phyloP scores from a whole-genome alignment of 164 flowering plant genomes.

The Vitis amurensis region DNA sequence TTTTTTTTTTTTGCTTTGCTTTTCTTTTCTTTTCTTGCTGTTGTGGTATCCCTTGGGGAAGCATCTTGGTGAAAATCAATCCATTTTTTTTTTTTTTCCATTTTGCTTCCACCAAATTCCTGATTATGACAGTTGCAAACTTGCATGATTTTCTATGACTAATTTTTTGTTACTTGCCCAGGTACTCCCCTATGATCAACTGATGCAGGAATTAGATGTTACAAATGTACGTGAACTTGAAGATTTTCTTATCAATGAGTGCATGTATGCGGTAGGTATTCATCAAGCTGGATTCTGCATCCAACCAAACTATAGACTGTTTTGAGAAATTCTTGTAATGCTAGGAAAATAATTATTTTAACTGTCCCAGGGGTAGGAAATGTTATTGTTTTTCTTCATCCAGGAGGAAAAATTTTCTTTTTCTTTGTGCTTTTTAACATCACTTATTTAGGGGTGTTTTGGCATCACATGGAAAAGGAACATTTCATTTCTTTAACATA shows the following conservation, averaged over 20 bases:
- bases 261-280: slow-evolving; percentile 94
- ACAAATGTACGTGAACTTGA: slow-evolving; percentile 95
- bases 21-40: background rate
- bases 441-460: too few species aligned
- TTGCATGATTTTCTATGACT: background rate
- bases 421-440: too few species aligned
- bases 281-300: background rate
- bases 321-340: background rate
- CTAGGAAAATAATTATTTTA: background rate
- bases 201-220: slow-evolving; percentile 89
- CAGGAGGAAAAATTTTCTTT: background rate
- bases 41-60: background rate
- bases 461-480: too few species aligned
- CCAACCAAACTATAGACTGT: too few species aligned
- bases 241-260: slow-evolving; percentile 96
- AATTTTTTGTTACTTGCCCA: slow-evolving; percentile 20
- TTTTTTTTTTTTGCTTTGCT: background rate
- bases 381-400: background rate
- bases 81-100: background rate
- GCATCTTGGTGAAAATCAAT: too few species aligned
- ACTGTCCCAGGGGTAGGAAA: background rate
- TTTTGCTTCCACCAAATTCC: background rate
- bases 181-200: slow-evolving; percentile 88
- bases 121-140: background rate
- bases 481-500: too few species aligned